Evolutionary conservation across 1,139 yeast species (phyloP).

Genomic region (Lipomyces yarrowii): DNA sequence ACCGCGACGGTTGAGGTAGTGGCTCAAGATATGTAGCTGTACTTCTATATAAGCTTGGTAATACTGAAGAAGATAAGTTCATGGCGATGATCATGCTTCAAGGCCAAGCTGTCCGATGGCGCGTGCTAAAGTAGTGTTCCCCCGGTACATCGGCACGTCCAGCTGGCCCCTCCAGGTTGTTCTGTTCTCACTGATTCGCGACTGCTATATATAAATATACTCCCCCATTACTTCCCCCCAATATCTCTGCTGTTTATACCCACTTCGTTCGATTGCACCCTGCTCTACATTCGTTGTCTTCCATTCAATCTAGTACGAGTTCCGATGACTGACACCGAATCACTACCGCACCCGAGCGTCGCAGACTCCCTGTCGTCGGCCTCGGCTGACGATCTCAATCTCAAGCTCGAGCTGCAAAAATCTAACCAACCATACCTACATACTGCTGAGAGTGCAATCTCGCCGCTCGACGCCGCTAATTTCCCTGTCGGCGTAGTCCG

Average conservation of each 20-base stretch:
- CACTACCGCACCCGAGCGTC: neutral
- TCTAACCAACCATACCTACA: constrained; percentile 28
- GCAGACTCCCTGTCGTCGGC: neutral
- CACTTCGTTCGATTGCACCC: neutral
- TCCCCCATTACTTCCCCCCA: neutral
- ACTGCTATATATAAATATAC: neutral
- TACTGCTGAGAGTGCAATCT: constrained; percentile 16
- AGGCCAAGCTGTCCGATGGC: neutral
- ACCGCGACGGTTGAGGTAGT: too few species aligned
- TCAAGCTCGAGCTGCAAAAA: neutral
- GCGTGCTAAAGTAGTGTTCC: neutral
- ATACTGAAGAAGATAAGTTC: neutral
- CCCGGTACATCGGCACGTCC: neutral
- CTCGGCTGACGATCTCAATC: neutral
- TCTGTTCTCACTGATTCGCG: neutral
- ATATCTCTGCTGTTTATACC: neutral
- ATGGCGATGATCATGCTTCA: neutral
- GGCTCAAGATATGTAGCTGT: neutral
- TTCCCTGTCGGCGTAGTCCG: constrained; percentile 31
- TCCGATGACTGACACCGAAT: neutral
- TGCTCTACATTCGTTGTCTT: neutral
- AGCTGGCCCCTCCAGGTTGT: neutral
- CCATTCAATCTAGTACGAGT: neutral
- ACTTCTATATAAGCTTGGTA: neutral
- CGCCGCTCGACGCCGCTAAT: constrained; percentile 32